Percentiles rank a stretch among this genome's conserved stretches.
Conservation (phyloP, 148 eudicot species). For the Fagopyrum esculentum region DNA sequence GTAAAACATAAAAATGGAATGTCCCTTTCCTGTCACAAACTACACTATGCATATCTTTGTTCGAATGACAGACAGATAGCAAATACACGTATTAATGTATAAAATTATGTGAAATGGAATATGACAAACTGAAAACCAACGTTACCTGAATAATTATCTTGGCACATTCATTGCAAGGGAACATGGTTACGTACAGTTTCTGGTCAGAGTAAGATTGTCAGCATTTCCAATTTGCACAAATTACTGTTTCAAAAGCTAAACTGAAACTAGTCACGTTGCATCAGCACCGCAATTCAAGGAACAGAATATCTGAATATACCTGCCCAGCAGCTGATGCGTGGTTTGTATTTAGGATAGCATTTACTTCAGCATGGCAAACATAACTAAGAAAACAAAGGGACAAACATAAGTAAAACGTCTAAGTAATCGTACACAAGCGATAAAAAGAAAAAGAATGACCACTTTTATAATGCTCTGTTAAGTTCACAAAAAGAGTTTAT, state of each 20-base stretch:
- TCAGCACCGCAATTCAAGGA: neutral
- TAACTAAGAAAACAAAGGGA: conserved; percentile 40
- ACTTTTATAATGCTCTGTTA: neutral
- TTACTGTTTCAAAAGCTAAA: neutral
- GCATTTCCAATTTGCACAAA: neutral
- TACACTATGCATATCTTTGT: neutral
- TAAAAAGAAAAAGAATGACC: neutral
- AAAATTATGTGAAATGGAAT: neutral
- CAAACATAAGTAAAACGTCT: neutral
- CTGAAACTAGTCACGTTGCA: neutral
- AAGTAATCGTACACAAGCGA: neutral
- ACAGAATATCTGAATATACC: conserved; percentile 32
- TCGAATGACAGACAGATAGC: neutral
- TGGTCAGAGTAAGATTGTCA: conserved; percentile 25
- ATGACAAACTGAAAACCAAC: neutral
- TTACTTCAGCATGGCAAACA: conserved; percentile 97
- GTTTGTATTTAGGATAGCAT: conserved; percentile 86
- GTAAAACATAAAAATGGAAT: neutral
- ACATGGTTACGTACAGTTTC: conserved; percentile 96
- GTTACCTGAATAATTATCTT: conserved; percentile 88
- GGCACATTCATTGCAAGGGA: conserved; percentile 96
- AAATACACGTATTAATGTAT: neutral
- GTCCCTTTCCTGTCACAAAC: neutral
- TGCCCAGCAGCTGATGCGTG: conserved; percentile 96
- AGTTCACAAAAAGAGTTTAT: neutral